Conservation (phyloP, 257 asterid species). For the Przewalskia tangutica region DNA sequence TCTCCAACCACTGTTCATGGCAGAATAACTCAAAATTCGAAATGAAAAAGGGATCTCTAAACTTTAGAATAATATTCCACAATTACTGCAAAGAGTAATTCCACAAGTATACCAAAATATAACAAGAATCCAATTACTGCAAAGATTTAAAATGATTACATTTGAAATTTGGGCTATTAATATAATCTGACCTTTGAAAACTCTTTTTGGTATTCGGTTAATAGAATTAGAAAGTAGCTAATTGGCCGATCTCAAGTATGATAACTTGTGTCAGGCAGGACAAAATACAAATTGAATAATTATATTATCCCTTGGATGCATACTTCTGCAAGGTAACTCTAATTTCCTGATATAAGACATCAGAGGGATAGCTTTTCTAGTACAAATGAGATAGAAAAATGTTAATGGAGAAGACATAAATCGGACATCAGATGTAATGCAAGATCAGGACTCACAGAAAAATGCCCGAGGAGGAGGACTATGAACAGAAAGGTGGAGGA, state of each 20-base stretch:
- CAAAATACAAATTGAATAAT: not conserved
- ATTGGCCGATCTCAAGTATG: not conserved
- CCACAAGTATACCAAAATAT: not conserved
- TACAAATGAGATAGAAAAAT: not conserved
- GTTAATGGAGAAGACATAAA: not conserved
- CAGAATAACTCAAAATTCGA: not conserved
- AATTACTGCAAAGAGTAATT: not conserved
- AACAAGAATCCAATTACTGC: not conserved
- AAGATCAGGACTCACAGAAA: not conserved
- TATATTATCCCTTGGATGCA: not conserved
- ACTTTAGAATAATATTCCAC: not conserved
- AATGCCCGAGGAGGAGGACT: not conserved
- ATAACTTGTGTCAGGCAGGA: not conserved
- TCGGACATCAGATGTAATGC: not conserved
- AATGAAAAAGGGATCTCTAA: not conserved
- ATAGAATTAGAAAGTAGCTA: not conserved
- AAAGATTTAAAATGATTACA: not conserved
- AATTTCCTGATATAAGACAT: not conserved
- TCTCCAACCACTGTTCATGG: conserved; percentile 51
- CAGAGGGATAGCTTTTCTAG: not conserved
- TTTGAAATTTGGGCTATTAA: not conserved
- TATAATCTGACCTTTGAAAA: not conserved
- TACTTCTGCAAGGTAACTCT: not conserved
- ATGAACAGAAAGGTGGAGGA: not conserved
- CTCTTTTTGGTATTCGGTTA: not conserved